Base-by-base conservation (phyloP, 225 moss, liverwort and hornwort genomes). In the Lunularia cruciata region DNA sequence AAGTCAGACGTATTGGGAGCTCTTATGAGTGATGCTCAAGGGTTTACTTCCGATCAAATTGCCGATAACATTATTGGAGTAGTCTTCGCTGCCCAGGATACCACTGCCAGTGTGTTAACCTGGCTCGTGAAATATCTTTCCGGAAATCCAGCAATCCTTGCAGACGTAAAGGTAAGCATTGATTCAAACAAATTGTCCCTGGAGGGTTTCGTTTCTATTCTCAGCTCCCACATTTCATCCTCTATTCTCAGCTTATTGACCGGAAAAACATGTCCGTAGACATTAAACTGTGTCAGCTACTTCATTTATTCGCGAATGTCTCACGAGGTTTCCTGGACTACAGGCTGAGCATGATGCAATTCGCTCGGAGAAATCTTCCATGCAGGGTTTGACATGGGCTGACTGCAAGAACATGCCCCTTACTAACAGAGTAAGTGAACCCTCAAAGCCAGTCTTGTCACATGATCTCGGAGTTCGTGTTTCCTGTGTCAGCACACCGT, bases 101-200 rank as follows among this genome's bases (percentile, higher is more conserved):
- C 81, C 14, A 81, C 81, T 26, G 81, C 81, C 48, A 76, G 76
- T 60, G 73, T 77, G 3, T 23, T 81, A 4, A 77, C 76, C 5
- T 81, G 81, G 81, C 48, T 77, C 23, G 57, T 81, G 47, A 81
- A 81, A 67, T 81, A 81, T 33, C 73, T 81, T 0, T 67, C 69
- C 6, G 57, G 37, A 18, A 68, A 69, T 57, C 77, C 81, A n/a
- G 46, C 72, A 42, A 23, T 81, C 12, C 73, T 76, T 27, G 68
- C 72, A n/a, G 51, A 66, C 20, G 71, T 81, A 1, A 76, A 47
- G 53, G 80, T 81, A 67, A 38, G 45, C 16, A 43, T 36, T 3
- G 20, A 18, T 10, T 33, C 19, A n/a, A n/a, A n/a, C n/a, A n/a
- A n/a, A n/a, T n/a, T n/a, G n/a, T n/a, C n/a, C n/a, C n/a, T n/a